Evolutionary conservation across 2,329 filamentous ascomycete genomes (phyloP).

Genomic region (Aureobasidium sp.): DNA sequence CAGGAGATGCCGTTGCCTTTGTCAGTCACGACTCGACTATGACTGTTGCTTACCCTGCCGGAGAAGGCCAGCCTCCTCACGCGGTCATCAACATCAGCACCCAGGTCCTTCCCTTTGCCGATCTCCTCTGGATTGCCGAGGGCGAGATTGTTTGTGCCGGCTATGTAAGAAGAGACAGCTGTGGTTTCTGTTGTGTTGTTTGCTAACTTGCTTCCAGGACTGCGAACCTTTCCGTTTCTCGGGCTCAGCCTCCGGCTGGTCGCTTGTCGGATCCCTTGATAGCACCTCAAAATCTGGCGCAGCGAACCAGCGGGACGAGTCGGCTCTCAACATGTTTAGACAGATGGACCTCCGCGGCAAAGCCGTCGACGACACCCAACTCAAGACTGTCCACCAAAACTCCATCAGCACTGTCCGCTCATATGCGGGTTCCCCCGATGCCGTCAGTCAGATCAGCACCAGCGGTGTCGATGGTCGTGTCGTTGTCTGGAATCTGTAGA

Average conservation of each 20-base stretch:
- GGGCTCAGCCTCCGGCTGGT: conserved; percentile 72
- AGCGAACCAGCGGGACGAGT: conserved; percentile 66
- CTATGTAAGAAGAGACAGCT: conserved; percentile 46
- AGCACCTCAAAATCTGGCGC: conserved; percentile 17
- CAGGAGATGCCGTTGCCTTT: conserved; percentile 87
- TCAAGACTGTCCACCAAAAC: conserved; percentile 95
- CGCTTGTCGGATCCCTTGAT: conserved; percentile 73
- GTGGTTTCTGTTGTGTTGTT: not conserved
- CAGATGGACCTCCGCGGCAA: conserved; percentile 99
- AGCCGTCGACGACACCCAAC: conserved; percentile 79
- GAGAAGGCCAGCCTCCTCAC: conserved; percentile 77
- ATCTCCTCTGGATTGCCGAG: conserved; percentile 84
- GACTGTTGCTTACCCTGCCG: conserved; percentile 90
- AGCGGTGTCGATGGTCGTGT: conserved; percentile 40
- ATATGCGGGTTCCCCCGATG: conserved; percentile 50
- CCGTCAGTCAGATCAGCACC: conserved; percentile 71
- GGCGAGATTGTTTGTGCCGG: conserved; percentile 91
- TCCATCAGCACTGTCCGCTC: conserved; percentile 78
- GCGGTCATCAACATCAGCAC: conserved; percentile 88
- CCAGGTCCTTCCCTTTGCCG: conserved; percentile 85
- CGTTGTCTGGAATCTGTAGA: conserved; percentile 39
- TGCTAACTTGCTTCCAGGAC: conserved; percentile 35
- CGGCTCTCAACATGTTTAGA: conserved; percentile 92
- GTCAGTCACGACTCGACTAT: conserved; percentile 92
- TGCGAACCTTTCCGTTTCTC: conserved; percentile 84